Evolutionary conservation across 139 green algal species (phyloP).

Genomic region (Closterium sp.): DNA sequence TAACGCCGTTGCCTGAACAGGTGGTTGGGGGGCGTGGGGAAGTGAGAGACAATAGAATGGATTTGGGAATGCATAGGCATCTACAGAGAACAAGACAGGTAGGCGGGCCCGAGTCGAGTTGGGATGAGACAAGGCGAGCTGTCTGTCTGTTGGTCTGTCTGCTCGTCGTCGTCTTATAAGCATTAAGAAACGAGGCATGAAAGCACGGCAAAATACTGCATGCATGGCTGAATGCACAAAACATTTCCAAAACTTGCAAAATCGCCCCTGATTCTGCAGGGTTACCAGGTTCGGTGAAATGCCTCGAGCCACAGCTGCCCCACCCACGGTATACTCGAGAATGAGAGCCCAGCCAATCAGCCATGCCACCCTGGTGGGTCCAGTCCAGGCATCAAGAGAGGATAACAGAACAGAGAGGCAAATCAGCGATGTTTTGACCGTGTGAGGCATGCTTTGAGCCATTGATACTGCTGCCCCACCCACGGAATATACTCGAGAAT

Average conservation of each 20-base stretch:
- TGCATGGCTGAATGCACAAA: no score
- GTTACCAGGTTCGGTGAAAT: conserved; percentile 46
- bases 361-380: conserved; percentile 37
- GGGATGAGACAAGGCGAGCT: background rate
- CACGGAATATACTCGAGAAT: conserved; percentile 32
- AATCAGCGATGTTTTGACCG: no score
- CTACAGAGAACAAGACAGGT: background rate
- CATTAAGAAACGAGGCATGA: no score
- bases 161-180: no score
- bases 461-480: background rate
- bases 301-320: conserved; percentile 34
- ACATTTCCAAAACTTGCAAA: background rate
- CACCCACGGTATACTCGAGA: conserved; percentile 50
- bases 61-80: background rate
- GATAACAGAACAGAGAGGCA: background rate
- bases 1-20: conserved; percentile 1
- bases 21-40: background rate
- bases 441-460: background rate
- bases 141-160: no score
- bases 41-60: background rate
- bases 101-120: background rate
- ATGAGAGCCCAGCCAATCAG: conserved; percentile 49
- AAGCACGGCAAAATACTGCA: no score
- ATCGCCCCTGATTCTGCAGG: background rate
- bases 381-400: background rate